phyloP scores from a whole-genome alignment of 208 protist genomes.

The Acanthamoeba lenticulata region DNA sequence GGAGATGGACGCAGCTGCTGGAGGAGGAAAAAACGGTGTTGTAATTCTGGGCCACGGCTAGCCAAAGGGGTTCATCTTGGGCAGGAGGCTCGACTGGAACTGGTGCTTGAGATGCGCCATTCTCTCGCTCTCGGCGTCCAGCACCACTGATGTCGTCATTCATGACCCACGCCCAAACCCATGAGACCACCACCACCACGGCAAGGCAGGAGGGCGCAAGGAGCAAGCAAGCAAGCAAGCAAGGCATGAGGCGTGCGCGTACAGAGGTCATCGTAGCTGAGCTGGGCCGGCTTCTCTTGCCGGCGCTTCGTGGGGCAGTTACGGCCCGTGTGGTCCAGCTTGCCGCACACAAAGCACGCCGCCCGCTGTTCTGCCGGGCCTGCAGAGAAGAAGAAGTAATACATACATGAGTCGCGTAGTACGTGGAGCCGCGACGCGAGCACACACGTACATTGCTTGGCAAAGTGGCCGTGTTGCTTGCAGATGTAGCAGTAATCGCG shows the following conservation, averaged over 20 bases:
- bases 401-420: not conserved
- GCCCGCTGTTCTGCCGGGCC: not conserved
- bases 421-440: not conserved
- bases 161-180: not conserved
- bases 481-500: constrained; percentile 26
- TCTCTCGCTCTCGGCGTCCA: not conserved
- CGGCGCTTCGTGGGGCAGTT: not conserved
- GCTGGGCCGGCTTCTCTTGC: not conserved
- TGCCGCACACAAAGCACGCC: not conserved
- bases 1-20: too few relatives aligned
- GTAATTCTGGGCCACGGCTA: not conserved
- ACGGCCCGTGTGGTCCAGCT: constrained; percentile 1
- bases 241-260: not conserved
- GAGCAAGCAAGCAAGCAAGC: not conserved
- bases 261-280: not conserved
- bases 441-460: not conserved
- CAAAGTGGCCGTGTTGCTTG: not conserved
- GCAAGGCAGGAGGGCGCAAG: not conserved
- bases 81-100: not conserved
- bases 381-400: not conserved
- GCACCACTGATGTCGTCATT: not conserved
- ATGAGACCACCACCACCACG: not conserved
- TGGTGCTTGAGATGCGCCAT: not conserved
- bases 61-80: constrained; percentile 24
- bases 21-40: not conserved